A percentile compares a stretch with the other conserved stretches of the same genome.
phyloP scores from a whole-genome alignment of 345 rosid species.

The Pistacia integerrima region DNA sequence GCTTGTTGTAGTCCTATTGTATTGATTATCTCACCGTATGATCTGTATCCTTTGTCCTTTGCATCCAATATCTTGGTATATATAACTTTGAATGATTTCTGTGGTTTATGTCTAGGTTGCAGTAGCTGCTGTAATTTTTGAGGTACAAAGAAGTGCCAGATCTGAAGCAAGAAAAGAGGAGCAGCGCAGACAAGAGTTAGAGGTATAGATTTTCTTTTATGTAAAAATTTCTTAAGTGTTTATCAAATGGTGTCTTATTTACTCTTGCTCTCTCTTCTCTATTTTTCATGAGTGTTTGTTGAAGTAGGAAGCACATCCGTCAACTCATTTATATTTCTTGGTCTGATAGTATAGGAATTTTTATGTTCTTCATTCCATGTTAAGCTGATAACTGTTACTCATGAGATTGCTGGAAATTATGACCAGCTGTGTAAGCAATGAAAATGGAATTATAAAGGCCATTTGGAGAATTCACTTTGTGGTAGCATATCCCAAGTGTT shows the following conservation, averaged over 20 bases:
- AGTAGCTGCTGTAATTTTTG: constrained; percentile 71
- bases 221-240: no score
- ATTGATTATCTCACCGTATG: neutral
- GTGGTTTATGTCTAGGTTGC: constrained; percentile 55
- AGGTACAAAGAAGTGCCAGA: constrained; percentile 79
- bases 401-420: neutral
- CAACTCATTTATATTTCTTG: neutral
- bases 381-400: neutral
- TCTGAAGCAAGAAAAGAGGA: constrained; percentile 89
- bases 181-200: constrained; percentile 53
- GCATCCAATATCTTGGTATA: neutral
- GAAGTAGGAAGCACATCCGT: neutral
- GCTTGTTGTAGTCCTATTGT: constrained; percentile 1
- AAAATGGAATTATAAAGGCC: neutral
- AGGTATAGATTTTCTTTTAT: constrained; percentile 31
- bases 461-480: neutral
- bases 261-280: no score
- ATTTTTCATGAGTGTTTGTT: neutral
- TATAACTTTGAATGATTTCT: neutral
- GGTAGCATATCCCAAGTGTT: neutral
- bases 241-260: no score
- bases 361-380: neutral
- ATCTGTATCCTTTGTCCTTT: neutral
- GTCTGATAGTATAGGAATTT: neutral
- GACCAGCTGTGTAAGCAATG: neutral